Evolutionary conservation across 345 rosid species (phyloP).

Genomic region (Hibiscus syriacus): DNA sequence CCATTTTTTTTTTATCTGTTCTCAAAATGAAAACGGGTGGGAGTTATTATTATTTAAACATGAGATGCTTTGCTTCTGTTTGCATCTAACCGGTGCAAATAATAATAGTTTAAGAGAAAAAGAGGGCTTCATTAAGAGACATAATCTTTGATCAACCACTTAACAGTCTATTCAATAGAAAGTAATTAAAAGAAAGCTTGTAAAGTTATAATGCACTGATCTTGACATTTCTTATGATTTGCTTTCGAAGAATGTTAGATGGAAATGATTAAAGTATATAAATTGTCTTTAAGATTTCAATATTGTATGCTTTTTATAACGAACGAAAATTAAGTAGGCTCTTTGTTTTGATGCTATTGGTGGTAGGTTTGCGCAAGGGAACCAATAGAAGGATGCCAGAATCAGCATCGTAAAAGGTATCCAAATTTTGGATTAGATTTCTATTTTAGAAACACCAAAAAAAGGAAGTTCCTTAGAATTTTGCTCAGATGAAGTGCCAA

Average conservation of each 20-base stretch:
- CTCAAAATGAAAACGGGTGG: too few relatives aligned
- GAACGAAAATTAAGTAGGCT: too few relatives aligned
- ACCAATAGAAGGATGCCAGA: neutral
- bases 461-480: too few relatives aligned
- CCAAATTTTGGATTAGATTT: neutral
- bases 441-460: too few relatives aligned
- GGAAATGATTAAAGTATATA: neutral
- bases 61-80: slow-evolving; percentile 6
- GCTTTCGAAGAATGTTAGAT: too few relatives aligned
- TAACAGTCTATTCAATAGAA: neutral
- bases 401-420: neutral
- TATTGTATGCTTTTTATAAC: too few relatives aligned
- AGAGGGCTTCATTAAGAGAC: neutral
- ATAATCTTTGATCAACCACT: neutral
- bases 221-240: neutral
- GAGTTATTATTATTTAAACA: too few relatives aligned
- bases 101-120: neutral
- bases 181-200: neutral
- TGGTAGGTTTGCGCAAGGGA: neutral
- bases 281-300: too few relatives aligned
- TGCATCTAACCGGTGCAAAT: slow-evolving; percentile 9
- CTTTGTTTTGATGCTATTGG: neutral
- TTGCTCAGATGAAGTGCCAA: too few relatives aligned
- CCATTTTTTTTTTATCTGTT: neutral
- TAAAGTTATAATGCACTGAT: too few relatives aligned